Evolutionary conservation across 2,329 filamentous ascomycete species (phyloP), one percentile per base, ranked within the genome.

Genomic region (Saccharata proteae): DNA sequence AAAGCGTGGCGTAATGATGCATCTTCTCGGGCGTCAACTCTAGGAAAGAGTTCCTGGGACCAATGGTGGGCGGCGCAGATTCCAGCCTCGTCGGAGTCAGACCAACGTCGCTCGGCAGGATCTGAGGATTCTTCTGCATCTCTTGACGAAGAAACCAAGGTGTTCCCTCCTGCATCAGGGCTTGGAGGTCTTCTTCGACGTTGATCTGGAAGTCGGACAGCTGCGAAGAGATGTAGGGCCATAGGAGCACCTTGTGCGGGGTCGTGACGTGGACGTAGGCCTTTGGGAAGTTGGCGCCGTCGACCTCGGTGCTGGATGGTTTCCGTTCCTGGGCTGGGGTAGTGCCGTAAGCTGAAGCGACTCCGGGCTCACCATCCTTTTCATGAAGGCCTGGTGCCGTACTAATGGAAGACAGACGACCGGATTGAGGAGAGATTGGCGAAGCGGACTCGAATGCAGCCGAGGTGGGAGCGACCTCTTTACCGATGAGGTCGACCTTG

Each of bases 171-270:
- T 26, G 23, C 15, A 26, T n/a, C n/a, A 39, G 31, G 6, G 15
- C 13, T 3, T 32, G 23, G n/a, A 39, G 30, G 15, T 37, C 35
- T 13, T 37, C 31, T 11, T 21, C 19, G 26, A 29, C 29, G 12
- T 32, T 28, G 4, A 29, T 31, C 3, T 26, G 15, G 24, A 25
- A 22, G 9, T 32, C 30, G n/a, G 24, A 17, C 22, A 37, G 31
- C 7, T 35, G 23, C 3, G 26, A 29, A 29, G 28, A 30, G 16
- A 43, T 29, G 6, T 31, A 35, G 2, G 40, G 40, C 40, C 40
- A 43, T 9, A 41, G 35, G 7, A 43, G 29, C 21, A 43, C 28
- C 14, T 41, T 41, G 23, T 43, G 40, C 8, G 40, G 38, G 12
- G 40, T 26, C 15, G 40, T 41, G 9, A 43, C 16, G 22, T 38